Conservation (phyloP, 768 basidiomycete genomes). For the Lactarius trivialis region DNA sequence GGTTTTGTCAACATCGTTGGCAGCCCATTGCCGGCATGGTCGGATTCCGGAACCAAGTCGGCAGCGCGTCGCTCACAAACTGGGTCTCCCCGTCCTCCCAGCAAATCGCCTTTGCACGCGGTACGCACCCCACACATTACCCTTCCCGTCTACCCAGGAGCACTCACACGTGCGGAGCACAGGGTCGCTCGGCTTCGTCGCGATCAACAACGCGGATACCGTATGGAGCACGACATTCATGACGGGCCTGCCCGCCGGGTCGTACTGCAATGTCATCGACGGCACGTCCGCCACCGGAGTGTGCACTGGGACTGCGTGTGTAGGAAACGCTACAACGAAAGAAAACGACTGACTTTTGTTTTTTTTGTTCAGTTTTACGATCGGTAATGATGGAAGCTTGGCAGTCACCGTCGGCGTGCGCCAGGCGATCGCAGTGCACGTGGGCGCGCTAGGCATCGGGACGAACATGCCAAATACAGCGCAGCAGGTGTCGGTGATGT, state of each 20-base stretch:
- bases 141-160: background rate
- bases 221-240: slow-evolving; percentile 50
- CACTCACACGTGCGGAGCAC: background rate
- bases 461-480: background rate
- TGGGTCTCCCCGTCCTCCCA: slow-evolving; percentile 53
- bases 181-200: slow-evolving; percentile 55
- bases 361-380: slow-evolving; percentile 18
- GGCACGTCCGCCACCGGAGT: slow-evolving; percentile 36
- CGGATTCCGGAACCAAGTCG: slow-evolving; percentile 56
- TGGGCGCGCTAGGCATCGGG: slow-evolving; percentile 14
- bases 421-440: slow-evolving; percentile 27
- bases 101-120: slow-evolving; percentile 63
- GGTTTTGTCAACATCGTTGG: slow-evolving; percentile 61
- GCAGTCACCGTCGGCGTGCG: slow-evolving; percentile 25
- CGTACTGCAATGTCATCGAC: slow-evolving; percentile 60
- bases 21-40: slow-evolving; percentile 51
- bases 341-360: background rate
- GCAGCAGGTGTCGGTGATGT: slow-evolving; percentile 24
- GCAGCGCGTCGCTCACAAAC: slow-evolving; percentile 41
- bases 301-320: slow-evolving; percentile 48
- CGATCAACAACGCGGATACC: slow-evolving; percentile 57
- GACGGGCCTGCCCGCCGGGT: slow-evolving; percentile 50
- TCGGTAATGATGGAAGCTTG: slow-evolving; percentile 21
- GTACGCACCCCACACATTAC: slow-evolving; percentile 28
- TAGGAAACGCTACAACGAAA: background rate